Evolutionary conservation across 1,284 basidiomycete genomes (phyloP).

Genomic region (Acaromyces ingoldii): DNA sequence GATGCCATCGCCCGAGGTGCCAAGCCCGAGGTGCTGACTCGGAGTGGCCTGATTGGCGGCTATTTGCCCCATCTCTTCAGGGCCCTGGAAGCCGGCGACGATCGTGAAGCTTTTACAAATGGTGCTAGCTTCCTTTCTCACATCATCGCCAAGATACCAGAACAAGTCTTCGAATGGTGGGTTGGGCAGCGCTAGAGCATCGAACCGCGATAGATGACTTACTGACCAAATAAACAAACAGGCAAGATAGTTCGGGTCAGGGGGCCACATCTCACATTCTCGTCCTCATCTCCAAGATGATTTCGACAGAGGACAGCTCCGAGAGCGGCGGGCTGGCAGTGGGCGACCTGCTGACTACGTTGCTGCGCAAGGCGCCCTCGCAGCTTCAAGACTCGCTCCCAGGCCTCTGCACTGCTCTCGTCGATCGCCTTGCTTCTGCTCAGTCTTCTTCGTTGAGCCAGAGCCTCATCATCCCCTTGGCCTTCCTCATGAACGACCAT

Average conservation of each 20-base stretch:
- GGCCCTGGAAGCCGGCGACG: background rate
- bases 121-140: background rate
- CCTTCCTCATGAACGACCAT: constrained; percentile 81
- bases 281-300: constrained; percentile 32
- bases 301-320: constrained; percentile 28
- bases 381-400: constrained; percentile 75
- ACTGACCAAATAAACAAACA: too few species aligned
- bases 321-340: constrained; percentile 78
- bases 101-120: constrained; percentile 1
- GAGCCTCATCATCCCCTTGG: constrained; percentile 82
- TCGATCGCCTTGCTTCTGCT: constrained; percentile 71
- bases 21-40: background rate
- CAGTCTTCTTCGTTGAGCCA: constrained; percentile 76
- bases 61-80: background rate
- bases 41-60: background rate
- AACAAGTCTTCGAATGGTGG: constrained; percentile 52
- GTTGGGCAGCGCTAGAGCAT: too few species aligned
- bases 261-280: constrained; percentile 30
- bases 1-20: constrained; percentile 1
- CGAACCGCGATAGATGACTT: too few species aligned
- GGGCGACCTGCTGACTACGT: constrained; percentile 87
- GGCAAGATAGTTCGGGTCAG: background rate
- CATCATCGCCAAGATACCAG: background rate
- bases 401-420: constrained; percentile 76
- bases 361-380: constrained; percentile 74